Conservation (phyloP, 116 monocot genomes). For the Papilionanthe hybrid region DNA sequence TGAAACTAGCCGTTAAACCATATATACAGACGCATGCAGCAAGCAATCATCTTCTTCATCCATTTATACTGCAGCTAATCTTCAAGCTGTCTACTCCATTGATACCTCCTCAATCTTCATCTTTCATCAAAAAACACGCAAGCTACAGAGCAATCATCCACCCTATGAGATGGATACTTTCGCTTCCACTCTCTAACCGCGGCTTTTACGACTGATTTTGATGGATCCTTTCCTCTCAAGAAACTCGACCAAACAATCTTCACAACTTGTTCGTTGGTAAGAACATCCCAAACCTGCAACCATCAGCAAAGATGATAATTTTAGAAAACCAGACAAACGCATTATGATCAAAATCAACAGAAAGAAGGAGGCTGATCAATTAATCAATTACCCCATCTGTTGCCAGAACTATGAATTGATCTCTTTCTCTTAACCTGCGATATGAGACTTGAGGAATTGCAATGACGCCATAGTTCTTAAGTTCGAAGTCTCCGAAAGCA, state of each 20-base stretch:
- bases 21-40: too few species aligned
- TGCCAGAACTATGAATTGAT: constrained; percentile 73
- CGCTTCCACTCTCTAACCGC: constrained; percentile 56
- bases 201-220: constrained; percentile 54
- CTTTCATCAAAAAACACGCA: constrained; percentile 63
- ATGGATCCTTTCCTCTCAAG: constrained; percentile 43
- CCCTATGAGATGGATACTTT: constrained; percentile 55
- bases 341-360: neutral
- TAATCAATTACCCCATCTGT: constrained; percentile 54
- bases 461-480: constrained; percentile 76
- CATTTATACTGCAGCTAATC: too few species aligned
- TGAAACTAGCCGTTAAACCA: too few species aligned
- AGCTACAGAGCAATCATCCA: constrained; percentile 76
- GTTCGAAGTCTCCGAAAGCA: constrained; percentile 70
- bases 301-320: neutral
- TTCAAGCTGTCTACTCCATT: too few species aligned
- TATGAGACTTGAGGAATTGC: constrained; percentile 58
- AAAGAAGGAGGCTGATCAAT: neutral
- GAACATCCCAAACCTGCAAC: constrained; percentile 80
- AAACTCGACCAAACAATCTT: constrained; percentile 33
- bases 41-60: too few species aligned
- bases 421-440: constrained; percentile 28
- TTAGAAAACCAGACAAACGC: neutral
- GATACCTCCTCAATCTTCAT: neutral
- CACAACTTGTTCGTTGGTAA: constrained; percentile 65